Conservation (phyloP, 345 rosid species). For the Acer campestre region DNA sequence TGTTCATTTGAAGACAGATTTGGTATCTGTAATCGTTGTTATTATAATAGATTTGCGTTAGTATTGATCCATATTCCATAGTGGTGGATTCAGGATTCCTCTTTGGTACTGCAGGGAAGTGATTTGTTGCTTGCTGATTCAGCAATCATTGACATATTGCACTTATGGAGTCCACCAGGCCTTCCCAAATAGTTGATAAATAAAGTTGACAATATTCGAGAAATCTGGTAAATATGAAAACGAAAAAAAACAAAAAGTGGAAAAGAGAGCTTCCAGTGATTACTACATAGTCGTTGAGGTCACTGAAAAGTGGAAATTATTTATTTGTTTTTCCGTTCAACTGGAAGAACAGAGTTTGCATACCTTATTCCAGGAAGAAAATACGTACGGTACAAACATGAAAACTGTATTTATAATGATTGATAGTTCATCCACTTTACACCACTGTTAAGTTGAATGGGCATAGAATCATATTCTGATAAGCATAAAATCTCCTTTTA, state of each 20-base stretch:
- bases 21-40: conserved; percentile 29
- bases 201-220: too few species aligned
- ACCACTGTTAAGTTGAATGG: background rate
- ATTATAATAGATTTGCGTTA: conserved; percentile 19
- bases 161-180: too few species aligned
- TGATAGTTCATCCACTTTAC: conserved; percentile 11
- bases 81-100: background rate
- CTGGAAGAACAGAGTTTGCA: too few species aligned
- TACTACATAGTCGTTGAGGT: too few species aligned
- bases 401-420: background rate
- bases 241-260: background rate
- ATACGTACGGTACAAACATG: background rate
- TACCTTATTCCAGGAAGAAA: background rate
- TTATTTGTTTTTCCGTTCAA: too few species aligned
- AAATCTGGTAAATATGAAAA: too few species aligned
- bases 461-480: background rate
- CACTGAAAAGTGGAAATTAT: too few species aligned
- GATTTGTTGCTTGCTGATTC: background rate
- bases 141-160: background rate
- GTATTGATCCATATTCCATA: conserved; percentile 6
- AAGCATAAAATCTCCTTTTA: conserved; percentile 5
- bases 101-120: too few species aligned
- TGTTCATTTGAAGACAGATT: conserved; percentile 26
- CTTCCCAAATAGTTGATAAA: too few species aligned
- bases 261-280: background rate